Evolutionary conservation across 495 filamentous ascomycete species (phyloP).

Genomic region (Melanomma pulvis-pyrius): DNA sequence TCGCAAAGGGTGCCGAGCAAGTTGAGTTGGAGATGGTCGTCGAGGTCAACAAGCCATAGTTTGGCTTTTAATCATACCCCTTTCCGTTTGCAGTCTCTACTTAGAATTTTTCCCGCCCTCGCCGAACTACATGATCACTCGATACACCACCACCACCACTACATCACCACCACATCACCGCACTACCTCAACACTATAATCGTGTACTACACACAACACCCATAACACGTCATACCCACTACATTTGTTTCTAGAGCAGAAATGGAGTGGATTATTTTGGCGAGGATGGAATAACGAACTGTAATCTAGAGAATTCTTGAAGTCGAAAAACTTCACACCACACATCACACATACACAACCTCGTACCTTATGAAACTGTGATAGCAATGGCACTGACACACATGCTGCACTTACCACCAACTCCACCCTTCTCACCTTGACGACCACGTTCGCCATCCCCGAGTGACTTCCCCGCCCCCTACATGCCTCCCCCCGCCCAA

Average conservation of each 20-base stretch:
- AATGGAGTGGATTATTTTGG: not conserved
- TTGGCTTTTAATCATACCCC: not conserved
- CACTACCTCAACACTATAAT: not conserved
- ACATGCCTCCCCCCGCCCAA: too few species aligned
- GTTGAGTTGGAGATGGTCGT: slow-evolving; percentile 42
- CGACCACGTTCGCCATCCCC: too few species aligned
- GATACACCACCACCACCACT: not conserved
- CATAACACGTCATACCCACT: not conserved
- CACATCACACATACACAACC: not conserved
- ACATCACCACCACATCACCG: not conserved
- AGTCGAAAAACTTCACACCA: not conserved
- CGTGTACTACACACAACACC: not conserved
- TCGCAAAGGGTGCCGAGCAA: slow-evolving; percentile 26
- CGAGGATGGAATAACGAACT: not conserved
- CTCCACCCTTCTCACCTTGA: too few species aligned
- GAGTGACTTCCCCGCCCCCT: too few species aligned
- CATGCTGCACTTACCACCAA: too few species aligned
- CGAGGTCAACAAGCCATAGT: slow-evolving; percentile 40
- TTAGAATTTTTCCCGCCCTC: too few species aligned
- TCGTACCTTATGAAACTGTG: too few species aligned
- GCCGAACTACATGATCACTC: too few species aligned
- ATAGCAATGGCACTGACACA: too few species aligned
- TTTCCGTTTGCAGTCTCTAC: not conserved
- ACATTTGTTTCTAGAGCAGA: not conserved
- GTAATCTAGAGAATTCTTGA: slow-evolving; percentile 10